Conservation (phyloP, 306 rosid species). For the Aeschynomene evenia region DNA sequence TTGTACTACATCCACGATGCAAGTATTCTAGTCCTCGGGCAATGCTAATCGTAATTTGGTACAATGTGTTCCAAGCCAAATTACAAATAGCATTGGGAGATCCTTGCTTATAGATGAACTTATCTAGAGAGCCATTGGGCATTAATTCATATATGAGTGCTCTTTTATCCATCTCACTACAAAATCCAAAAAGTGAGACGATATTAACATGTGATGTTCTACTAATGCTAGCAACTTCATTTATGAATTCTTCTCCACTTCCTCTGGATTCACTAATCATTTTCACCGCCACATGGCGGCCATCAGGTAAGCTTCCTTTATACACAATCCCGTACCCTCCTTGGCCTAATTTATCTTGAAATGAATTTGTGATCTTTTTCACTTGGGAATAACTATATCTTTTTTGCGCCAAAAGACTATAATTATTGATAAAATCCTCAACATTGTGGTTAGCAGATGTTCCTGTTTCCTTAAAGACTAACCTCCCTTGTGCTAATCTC, state of each 20-base stretch:
- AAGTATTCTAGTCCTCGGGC: background rate
- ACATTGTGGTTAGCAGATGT: conserved; percentile 46
- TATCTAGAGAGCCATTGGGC: background rate
- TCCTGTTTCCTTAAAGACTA: background rate
- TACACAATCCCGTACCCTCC: background rate
- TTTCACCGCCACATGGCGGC: background rate
- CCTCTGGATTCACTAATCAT: background rate
- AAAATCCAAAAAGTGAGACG: background rate
- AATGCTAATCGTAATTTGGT: background rate
- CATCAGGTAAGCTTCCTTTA: background rate
- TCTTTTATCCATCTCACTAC: background rate
- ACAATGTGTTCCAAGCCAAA: background rate
- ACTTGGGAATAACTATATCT: background rate
- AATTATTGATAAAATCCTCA: background rate
- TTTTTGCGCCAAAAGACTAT: background rate
- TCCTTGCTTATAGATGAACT: background rate
- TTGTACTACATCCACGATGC: background rate
- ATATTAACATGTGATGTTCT: background rate
- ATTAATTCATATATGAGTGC: background rate
- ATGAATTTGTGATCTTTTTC: background rate
- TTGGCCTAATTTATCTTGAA: background rate
- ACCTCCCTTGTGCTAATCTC: background rate
- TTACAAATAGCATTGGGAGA: background rate
- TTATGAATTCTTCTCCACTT: background rate
- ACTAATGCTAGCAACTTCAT: background rate